Conservation (phyloP, 2,329 filamentous ascomycete genomes). For the Thielaviopsis populi region DNA sequence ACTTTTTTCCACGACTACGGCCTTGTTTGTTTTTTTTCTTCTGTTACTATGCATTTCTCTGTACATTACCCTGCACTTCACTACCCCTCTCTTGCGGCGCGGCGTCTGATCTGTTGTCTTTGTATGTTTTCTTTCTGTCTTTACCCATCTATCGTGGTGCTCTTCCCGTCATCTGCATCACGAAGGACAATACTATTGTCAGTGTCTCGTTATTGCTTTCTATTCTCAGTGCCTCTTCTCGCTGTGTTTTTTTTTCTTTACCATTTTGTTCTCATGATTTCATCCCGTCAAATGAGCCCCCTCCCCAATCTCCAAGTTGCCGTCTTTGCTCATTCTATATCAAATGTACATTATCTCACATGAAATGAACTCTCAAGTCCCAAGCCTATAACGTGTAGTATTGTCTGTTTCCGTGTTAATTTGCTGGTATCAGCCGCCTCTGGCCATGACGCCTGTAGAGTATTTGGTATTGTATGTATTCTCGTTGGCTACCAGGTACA, state of each 20-base stretch:
- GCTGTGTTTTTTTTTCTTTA: neutral
- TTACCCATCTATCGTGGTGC: neutral
- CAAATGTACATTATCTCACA: neutral
- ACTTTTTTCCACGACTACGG: neutral
- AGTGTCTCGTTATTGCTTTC: neutral
- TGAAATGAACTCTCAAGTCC: neutral
- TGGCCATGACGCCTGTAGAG: neutral
- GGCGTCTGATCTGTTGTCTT: slow-evolving; percentile 3
- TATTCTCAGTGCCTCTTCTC: neutral
- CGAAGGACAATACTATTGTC: slow-evolving; percentile 7
- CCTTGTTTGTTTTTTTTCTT: slow-evolving; percentile 9
- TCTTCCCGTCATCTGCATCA: neutral
- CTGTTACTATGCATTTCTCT: neutral
- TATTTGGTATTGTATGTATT: neutral
- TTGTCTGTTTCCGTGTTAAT: neutral
- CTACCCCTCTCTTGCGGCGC: slow-evolving; percentile 7
- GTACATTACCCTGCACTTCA: slow-evolving; percentile 2
- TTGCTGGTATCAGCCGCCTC: neutral
- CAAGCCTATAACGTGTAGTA: neutral
- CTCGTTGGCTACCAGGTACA: neutral
- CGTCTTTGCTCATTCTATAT: neutral
- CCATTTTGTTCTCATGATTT: neutral
- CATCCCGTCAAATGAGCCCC: neutral
- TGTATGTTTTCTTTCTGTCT: neutral
- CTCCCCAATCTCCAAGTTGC: neutral